These are phyloP conservation scores for Garcia nutans DNA, from an alignment of 345 rosid genomes.

Conservation along the genomic window DNA sequence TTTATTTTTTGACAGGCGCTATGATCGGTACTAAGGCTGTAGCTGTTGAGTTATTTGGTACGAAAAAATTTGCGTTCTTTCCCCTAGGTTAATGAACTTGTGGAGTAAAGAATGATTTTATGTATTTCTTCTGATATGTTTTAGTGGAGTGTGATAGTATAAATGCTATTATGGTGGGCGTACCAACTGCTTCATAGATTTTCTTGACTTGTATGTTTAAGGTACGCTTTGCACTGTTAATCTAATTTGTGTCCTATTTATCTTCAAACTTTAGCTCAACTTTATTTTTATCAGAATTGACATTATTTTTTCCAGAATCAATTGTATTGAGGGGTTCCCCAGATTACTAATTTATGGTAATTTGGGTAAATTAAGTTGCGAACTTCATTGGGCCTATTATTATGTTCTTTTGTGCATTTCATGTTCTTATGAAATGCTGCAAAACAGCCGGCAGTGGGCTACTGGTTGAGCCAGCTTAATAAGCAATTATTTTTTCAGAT, in stretches of 20 bases:
- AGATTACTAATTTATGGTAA: too few relatives aligned
- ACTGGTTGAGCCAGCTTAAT: too few relatives aligned
- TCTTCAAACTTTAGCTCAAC: neutral
- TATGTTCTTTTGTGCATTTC: too few relatives aligned
- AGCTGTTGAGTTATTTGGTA: slow-evolving; percentile 13
- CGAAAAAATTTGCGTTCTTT: slow-evolving; percentile 12
- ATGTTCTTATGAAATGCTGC: too few relatives aligned
- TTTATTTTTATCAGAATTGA: neutral
- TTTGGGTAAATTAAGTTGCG: too few relatives aligned
- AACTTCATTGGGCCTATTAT: too few relatives aligned
- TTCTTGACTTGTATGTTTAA: slow-evolving; percentile 23
- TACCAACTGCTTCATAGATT: slow-evolving; percentile 13
- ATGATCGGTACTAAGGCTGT: slow-evolving; percentile 43
- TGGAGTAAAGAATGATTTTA: slow-evolving; percentile 19
- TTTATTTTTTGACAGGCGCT: slow-evolving; percentile 38
- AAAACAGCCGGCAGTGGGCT: too few relatives aligned
- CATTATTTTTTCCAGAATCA: neutral
- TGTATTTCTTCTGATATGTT: slow-evolving; percentile 16
- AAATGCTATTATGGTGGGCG: slow-evolving; percentile 8
- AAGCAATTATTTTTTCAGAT: too few relatives aligned
- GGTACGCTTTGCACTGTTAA: slow-evolving; percentile 22
- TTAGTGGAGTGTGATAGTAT: slow-evolving; percentile 23
- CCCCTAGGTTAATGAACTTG: slow-evolving; percentile 20
- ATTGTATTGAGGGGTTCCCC: too few relatives aligned
- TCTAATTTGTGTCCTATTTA: neutral